Evolutionary conservation across 1,139 yeast genomes (phyloP), one percentile per base, ranked within the genome.

Genomic region (Geotrichum aggregatum): DNA sequence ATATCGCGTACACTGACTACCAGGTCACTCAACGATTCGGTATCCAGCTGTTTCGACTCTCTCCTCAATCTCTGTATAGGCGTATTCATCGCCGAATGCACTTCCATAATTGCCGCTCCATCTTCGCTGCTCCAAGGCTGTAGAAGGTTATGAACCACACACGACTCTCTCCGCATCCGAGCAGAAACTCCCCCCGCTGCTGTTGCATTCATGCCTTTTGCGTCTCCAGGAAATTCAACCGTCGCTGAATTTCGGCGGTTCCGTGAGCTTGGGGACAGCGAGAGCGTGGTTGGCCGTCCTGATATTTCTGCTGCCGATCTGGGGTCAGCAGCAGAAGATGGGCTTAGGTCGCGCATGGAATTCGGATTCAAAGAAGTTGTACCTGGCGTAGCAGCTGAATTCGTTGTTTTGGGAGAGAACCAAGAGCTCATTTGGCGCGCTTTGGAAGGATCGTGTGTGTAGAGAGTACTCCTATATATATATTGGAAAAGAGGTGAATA

Each of bases 1-100:
- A 73, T 61, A 51, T 72, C 75, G 14, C 76, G 65, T 36, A 73
- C 72, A 47, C 71, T 67, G 47, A 71, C 64, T 22, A 72, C 75
- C 66, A 73, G 69, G 40, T 71, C 73, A 19, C 70, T 62, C 26
- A 73, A 61, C 18, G 70, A 68, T 52, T 70, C 71, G 54, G 71
- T 71, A 52, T 70, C 61, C 49, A 66, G 52, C n/a, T 60, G 54
- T 44, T 47, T 44, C 34, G 40, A 30, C 18, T n/a, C 26, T n/a
- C 33, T 14, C 19, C 18, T 18, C 33, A 47, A 10, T 30, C 18
- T 33, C 19, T 39, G 40, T n/a, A 46, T 19, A 10, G 48, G 41
- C 35, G 36, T 39, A n/a, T 16, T 21, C 30, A 47, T 3, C 19
- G 10, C 16, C 1, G 16, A 13, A 26, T 26, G 50, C 11, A 18